A percentile compares a stretch with the other conserved stretches of the same genome.
phyloP scores from a whole-genome alignment of 2,329 filamentous ascomycete species.

The Pseudogymnoascus sp. region DNA sequence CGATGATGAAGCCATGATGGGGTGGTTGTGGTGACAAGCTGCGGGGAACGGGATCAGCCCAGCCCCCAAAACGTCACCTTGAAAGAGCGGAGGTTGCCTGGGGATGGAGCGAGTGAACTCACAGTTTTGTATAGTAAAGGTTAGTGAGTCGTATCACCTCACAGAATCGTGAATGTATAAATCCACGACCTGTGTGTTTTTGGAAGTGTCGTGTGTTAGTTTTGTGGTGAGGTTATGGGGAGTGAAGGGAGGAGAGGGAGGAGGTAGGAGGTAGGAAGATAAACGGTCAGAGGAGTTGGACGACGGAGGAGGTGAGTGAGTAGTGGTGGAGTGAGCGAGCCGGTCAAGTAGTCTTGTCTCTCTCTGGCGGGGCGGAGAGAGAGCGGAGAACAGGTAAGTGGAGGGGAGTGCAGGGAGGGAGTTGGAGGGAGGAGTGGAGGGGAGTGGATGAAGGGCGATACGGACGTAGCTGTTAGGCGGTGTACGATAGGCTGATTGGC shows the following conservation, averaged over 20 bases:
- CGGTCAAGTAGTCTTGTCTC: not conserved
- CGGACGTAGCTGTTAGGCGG: not conserved
- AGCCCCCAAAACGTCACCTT: constrained; percentile 4
- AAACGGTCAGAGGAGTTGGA: constrained; percentile 12
- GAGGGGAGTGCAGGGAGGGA: constrained; percentile 16
- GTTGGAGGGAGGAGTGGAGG: too few species aligned
- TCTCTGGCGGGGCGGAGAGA: not conserved
- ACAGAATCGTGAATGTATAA: constrained; percentile 4
- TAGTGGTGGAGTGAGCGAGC: not conserved
- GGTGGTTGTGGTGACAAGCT: not conserved
- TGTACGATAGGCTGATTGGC: not conserved
- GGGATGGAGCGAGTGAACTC: not conserved
- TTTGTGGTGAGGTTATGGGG: not conserved
- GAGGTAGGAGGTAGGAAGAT: constrained; percentile 13
- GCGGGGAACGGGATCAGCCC: constrained; percentile 5
- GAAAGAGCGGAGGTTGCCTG: not conserved
- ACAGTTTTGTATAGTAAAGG: not conserved
- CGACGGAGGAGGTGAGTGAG: not conserved
- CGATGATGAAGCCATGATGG: constrained; percentile 25
- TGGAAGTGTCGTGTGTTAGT: constrained; percentile 1
- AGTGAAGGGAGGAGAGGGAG: constrained; percentile 12
- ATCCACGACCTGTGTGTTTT: constrained; percentile 7
- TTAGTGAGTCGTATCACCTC: not conserved
- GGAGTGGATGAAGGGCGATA: constrained; percentile 13
- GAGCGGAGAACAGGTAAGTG: not conserved